Evolutionary conservation across 208 protist genomes (phyloP).

Genomic region (Acanthamoeba lenticulata): DNA sequence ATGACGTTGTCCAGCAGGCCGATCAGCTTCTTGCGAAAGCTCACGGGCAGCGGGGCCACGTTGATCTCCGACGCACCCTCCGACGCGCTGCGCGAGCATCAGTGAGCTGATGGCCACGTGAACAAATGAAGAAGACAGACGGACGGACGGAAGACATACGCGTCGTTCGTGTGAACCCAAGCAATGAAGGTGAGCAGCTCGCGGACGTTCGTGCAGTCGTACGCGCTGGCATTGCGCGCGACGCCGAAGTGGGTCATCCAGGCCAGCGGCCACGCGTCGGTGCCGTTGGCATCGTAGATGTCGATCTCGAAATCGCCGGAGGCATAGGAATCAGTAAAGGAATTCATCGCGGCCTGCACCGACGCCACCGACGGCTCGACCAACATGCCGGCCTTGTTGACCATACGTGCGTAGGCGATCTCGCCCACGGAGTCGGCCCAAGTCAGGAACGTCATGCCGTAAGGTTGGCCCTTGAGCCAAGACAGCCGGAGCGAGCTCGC

Average conservation of each 20-base stretch:
- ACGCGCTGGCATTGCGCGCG: neutral
- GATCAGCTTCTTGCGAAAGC: neutral
- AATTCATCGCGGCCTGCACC: neutral
- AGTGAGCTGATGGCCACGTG: neutral
- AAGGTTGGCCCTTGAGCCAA: neutral
- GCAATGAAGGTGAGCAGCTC: neutral
- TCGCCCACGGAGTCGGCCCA: neutral
- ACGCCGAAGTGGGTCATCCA: neutral
- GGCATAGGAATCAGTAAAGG: neutral
- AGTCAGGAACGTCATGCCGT: neutral
- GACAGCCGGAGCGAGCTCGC: neutral
- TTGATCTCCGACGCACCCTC: neutral
- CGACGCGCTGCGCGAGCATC: neutral
- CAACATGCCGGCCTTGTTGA: neutral
- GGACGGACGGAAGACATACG: neutral
- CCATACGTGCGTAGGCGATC: neutral
- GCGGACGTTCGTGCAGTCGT: neutral
- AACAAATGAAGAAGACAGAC: neutral
- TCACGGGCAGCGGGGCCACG: neutral
- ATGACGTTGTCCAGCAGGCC: neutral
- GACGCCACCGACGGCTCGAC: neutral
- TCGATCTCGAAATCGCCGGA: neutral
- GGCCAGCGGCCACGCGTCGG: neutral
- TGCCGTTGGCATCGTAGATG: neutral
- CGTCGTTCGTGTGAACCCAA: conserved; percentile 17